These are phyloP conservation scores for Paramecium bursaria DNA, from an alignment of 73 alveolate genomes.

Conservation along the genomic window DNA sequence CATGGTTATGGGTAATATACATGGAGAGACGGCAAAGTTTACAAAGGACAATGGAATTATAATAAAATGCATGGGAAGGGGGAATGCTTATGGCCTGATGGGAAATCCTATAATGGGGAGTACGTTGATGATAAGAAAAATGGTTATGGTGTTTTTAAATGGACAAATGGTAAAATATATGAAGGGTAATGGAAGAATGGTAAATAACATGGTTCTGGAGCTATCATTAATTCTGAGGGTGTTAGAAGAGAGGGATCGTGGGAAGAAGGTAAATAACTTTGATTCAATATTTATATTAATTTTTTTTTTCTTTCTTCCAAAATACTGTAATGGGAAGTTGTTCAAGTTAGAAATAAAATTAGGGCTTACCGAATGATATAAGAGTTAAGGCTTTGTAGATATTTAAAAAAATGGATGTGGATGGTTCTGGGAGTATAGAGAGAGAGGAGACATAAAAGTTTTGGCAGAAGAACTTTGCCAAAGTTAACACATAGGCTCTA, in stretches of 20 bases:
- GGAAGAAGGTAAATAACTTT: constrained; percentile 47
- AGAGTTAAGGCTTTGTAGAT: constrained; percentile 58
- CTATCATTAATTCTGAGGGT: constrained; percentile 38
- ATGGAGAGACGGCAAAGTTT: constrained; percentile 83
- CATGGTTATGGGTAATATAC: constrained; percentile 73
- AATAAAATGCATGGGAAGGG: constrained; percentile 74
- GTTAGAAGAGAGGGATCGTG: constrained; percentile 47
- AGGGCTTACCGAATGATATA: constrained; percentile 36
- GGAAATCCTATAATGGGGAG: constrained; percentile 70
- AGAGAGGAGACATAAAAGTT: constrained; percentile 60
- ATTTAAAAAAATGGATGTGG: constrained; percentile 63
- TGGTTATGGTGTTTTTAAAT: constrained; percentile 68
- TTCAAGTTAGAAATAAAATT: constrained; percentile 5
- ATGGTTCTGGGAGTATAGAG: constrained; percentile 65
- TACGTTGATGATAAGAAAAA: constrained; percentile 67
- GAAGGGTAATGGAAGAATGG: constrained; percentile 71
- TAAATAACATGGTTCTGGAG: constrained; percentile 68
- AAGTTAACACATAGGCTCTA: constrained; percentile 64
- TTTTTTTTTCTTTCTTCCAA: no score
- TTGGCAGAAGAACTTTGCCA: constrained; percentile 70
- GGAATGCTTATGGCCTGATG: constrained; percentile 68
- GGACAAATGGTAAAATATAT: constrained; percentile 66
- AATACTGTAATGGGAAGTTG: no score
- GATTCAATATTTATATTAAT: no score
- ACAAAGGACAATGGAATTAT: constrained; percentile 74